These are phyloP conservation scores for Aurantiochytrium sp. DNA, from an alignment of 108 stramenopile genomes.

Conservation along the genomic window DNA sequence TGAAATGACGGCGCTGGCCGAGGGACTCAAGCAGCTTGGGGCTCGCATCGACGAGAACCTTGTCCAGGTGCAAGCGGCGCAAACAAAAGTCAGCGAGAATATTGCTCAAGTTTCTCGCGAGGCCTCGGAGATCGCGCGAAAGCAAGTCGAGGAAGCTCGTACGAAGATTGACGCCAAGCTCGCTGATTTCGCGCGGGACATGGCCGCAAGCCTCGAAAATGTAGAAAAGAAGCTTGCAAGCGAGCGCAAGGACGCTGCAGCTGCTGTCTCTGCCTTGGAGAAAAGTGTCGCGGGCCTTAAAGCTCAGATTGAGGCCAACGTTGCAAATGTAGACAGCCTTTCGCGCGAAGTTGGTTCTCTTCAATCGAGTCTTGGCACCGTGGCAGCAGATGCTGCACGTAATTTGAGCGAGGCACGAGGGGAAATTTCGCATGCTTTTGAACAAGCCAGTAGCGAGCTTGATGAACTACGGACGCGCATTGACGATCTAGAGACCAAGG, in stretches of 20 bases:
- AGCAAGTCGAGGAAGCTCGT: too few relatives aligned
- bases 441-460: neutral
- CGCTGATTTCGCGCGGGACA: too few relatives aligned
- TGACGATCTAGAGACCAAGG: neutral
- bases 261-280: too few relatives aligned
- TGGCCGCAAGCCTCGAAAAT: neutral
- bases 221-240: neutral
- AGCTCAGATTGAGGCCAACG: too few relatives aligned
- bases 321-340: too few relatives aligned
- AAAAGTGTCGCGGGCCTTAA: too few relatives aligned
- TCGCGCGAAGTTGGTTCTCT: neutral
- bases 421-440: neutral
- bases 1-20: neutral
- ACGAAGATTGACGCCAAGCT: too few relatives aligned
- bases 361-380: neutral
- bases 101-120: neutral
- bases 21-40: neutral
- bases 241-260: too few relatives aligned
- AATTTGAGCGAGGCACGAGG: neutral
- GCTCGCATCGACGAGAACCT: neutral
- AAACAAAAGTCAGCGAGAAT: neutral
- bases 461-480: neutral
- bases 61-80: neutral
- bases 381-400: neutral
- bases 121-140: too few relatives aligned